A percentile compares a stretch with the other conserved stretches of the same genome.
These are phyloP conservation scores for Barnettozyma hawaiiensis DNA, from an alignment of 1,139 yeast species.

Conservation along the genomic window DNA sequence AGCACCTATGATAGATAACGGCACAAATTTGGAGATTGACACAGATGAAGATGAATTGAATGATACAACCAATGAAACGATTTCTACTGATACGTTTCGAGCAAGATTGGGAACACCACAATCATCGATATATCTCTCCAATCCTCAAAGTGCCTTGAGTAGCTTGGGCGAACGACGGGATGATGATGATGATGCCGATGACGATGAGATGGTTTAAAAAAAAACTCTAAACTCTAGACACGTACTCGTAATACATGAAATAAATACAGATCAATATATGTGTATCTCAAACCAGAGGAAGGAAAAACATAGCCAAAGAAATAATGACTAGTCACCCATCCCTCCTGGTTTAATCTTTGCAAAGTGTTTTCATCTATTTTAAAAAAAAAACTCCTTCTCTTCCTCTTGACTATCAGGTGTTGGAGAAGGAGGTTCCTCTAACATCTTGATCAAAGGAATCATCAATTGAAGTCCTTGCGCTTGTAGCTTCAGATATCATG, in stretches of 20 bases:
- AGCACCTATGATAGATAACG: not conserved
- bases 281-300: not conserved
- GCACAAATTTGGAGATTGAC: not conserved
- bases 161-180: conserved; percentile 18
- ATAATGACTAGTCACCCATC: too few species aligned
- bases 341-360: not conserved
- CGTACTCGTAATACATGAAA: not conserved
- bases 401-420: not conserved
- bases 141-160: conserved; percentile 19
- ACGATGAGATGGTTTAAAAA: conserved; percentile 13
- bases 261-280: too few species aligned
- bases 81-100: conserved; percentile 1
- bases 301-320: not conserved
- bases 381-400: too few species aligned
- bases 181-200: conserved; percentile 15
- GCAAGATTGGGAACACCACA: conserved; percentile 21
- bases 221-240: too few species aligned
- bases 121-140: conserved; percentile 16
- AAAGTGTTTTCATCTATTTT: too few species aligned
- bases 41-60: conserved; percentile 3
- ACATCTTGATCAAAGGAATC: not conserved
- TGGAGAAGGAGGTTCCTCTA: not conserved
- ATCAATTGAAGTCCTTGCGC: not conserved
- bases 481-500: not conserved
- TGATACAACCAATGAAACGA: conserved; percentile 4